Base-by-base conservation (phyloP, 1,139 yeast genomes). In the Hansenula sp. region DNA sequence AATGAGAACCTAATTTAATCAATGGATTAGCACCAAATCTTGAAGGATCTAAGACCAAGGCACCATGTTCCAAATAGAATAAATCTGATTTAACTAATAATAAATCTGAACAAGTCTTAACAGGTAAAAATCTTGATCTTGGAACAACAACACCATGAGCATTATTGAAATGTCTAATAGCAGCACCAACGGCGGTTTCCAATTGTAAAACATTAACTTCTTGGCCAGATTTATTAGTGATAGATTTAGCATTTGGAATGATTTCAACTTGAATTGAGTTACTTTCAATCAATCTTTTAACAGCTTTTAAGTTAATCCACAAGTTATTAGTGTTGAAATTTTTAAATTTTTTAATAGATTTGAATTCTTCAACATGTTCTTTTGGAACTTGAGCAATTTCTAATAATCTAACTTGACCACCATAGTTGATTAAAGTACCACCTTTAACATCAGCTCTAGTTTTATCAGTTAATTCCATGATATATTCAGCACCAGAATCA, bases 381-480 rank as follows among this genome's bases (percentile, higher is more conserved):
- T 90, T 90, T 65, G 99, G 98, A 52, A 93, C 99, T 74, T 93
- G 99, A 40, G 99, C 99, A 60, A 94, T 93, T 72, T 93, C 99
- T 61, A 93, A 78, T 63, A 93, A 79, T 70, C 97, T 83, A 49
- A 93, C 96, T 62, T 85, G 84, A 50, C 98, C 98, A 58, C 90
- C 94, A 68, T 94, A 93, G 70, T 89, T 90, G 66, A 93, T 91
- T 66, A 93, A 80, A 57, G 99, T 93, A 76, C 99, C 99, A 74
- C 99, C 99, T 73, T 93, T 93, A 62, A 93, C 99, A 68, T 93
- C 99, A 40, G 99, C 99, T 70, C 99, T 84, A 44, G 99, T 93
- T 76, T 93, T 93, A 71, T 93, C 96, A 47, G 99, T 94, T 67
- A 93, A 80, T 72, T 93, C 99, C 99, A 93, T 93, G 60, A 93